phyloP scores from a whole-genome alignment of 1,139 yeast genomes.

The Hansenula sp. region DNA sequence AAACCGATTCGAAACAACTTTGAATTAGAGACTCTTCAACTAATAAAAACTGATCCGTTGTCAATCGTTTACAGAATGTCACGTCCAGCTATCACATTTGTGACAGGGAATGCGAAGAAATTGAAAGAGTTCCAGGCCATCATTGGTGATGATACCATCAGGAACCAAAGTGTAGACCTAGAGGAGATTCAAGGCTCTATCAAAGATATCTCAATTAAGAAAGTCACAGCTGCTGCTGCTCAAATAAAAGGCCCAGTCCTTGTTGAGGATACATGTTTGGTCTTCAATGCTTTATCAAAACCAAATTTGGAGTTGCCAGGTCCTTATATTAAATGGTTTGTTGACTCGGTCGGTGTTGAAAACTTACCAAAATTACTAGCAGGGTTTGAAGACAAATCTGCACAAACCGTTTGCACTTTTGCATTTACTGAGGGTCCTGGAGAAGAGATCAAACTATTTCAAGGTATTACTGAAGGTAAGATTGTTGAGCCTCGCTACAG shows the following conservation, averaged over 20 bases:
- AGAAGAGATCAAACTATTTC: slow-evolving; percentile 64
- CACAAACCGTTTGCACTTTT: slow-evolving; percentile 88
- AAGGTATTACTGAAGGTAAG: slow-evolving; percentile 77
- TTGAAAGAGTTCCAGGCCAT: slow-evolving; percentile 79
- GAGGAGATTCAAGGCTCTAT: slow-evolving; percentile 91
- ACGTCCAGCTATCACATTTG: slow-evolving; percentile 46
- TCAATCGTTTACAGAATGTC: not conserved
- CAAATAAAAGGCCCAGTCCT: slow-evolving; percentile 69
- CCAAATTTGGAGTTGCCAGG: slow-evolving; percentile 66
- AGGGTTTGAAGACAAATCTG: slow-evolving; percentile 80
- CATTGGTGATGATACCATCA: slow-evolving; percentile 44
- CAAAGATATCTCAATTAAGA: slow-evolving; percentile 76
- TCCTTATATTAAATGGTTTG: slow-evolving; percentile 89
- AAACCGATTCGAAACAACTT: not conserved
- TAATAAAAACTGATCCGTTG: not conserved
- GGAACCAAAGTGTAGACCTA: slow-evolving; percentile 66
- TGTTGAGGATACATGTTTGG: slow-evolving; percentile 93
- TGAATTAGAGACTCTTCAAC: not conserved
- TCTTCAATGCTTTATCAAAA: slow-evolving; percentile 73
- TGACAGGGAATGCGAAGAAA: slow-evolving; percentile 88
- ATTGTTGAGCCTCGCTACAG: slow-evolving; percentile 57
- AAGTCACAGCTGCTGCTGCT: slow-evolving; percentile 74
- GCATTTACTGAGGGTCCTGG: slow-evolving; percentile 89
- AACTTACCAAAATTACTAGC: slow-evolving; percentile 75
- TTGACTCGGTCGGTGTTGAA: slow-evolving; percentile 62